Conservation (phyloP, 208 protist species). For the Leishmania gerbilli region DNA sequence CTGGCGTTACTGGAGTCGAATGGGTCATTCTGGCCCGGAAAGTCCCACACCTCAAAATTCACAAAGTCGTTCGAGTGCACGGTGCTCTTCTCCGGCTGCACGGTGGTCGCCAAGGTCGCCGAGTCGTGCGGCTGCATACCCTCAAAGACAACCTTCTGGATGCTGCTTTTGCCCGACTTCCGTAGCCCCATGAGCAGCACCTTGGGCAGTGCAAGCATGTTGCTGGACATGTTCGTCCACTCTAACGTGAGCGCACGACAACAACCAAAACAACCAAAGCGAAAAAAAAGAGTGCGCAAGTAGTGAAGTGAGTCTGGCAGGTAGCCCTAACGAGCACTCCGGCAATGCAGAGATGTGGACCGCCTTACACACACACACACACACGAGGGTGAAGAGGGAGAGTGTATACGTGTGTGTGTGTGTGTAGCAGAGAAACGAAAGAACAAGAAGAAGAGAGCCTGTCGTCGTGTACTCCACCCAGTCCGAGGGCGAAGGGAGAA, state of each 20-base stretch:
- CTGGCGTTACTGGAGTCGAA: constrained; percentile 68
- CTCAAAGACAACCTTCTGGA: constrained; percentile 91
- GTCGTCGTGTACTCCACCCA: too few relatives aligned
- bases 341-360: neutral
- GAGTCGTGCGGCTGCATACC: constrained; percentile 89
- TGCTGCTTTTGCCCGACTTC: constrained; percentile 92
- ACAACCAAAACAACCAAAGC: neutral
- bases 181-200: constrained; percentile 88
- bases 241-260: neutral
- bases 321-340: neutral
- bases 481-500: neutral
- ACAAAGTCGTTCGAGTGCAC: constrained; percentile 89
- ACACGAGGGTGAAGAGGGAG: too few relatives aligned
- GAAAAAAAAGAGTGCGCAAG: neutral
- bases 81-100: constrained; percentile 74
- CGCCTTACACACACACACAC: neutral
- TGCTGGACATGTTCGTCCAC: constrained; percentile 7
- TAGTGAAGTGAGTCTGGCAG: neutral
- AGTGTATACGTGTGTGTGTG: too few relatives aligned
- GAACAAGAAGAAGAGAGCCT: too few relatives aligned
- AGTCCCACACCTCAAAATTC: constrained; percentile 93
- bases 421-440: too few relatives aligned
- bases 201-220: constrained; percentile 72
- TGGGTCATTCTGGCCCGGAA: constrained; percentile 87
- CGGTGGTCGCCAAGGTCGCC: constrained; percentile 77